Base-by-base conservation (phyloP, 441 rosid species). In the Jatropha podagrica region DNA sequence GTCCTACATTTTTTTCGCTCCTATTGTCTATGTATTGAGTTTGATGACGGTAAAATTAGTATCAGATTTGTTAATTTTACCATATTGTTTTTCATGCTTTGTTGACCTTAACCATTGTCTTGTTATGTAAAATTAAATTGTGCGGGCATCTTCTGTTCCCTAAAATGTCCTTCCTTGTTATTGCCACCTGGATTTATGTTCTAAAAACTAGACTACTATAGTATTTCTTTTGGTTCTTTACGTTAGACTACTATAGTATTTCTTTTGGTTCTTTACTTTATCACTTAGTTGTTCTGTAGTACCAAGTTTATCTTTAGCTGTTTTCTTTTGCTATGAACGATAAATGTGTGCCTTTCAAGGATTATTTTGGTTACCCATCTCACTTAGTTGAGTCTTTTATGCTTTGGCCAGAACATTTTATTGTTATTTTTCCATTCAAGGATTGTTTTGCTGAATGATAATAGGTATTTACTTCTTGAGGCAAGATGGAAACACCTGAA, bases 401-500 rank as follows among this genome's bases (percentile, higher is more conserved):
- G 64, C 64, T 54, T 65, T 42, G 70, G 71, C 66, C 46, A 27
- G 42, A 51, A 56, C 15, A 26, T 60, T 32, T 32, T 32, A 18
- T 52, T 37, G 60, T 60, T n/a, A 60, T 48, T 63, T 61, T 41
- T 26, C 81, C 10, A 44, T 73, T 41, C 73, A 17, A 42, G 10
- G 49, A 12, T 56, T 62, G 12, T 65, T 61, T 69, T 72, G 18
- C 48, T 74, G 7, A 13, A 69, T 72, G 9, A 26, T 44, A 55
- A 68, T 71, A 80, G 81, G 75, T 59, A 27, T 72, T 80, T 54
- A 48, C 27, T 61, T 79, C 51, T 65, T 73, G 78, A 84, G 69
- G 69, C 70, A 72, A 68, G 42, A 71, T 81, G 86, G 82, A 80
- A 44, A 73, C 80, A 51, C 70, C 44, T 3, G 86, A 71, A 38